Evolutionary conservation across 768 basidiomycete species (phyloP), one percentile per base, ranked within the genome.

Genomic region (Lentinula guzmanii): DNA sequence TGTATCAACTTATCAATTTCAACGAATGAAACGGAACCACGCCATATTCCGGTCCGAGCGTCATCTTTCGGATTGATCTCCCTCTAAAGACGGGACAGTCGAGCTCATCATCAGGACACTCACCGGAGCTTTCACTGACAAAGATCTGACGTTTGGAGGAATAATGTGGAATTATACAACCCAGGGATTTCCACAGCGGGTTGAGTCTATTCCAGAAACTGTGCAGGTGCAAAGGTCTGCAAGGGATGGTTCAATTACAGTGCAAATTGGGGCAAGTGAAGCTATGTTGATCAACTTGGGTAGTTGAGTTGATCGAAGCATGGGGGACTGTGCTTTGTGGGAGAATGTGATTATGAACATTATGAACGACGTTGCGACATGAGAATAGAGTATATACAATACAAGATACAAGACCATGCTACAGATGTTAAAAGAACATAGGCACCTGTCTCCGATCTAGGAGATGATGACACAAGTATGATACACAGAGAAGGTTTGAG

Each of bases 131-230:
- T 58, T 42, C 1, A 43, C 56, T 7, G 56, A 58, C 16, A 58
- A 10, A 13, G 56, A 46, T 3, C 16, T 58, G 42, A 58, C 56
- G 16, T 58, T 58, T 33, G 56, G 56, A 31, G 56, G 56, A 13
- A 21, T 58, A 4, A 58, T 58, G 56, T 58, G 56, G 56, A 58
- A 58, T 58, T 58, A 15, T 46, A 58, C 56, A 15, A 58, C 56
- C 2, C 42, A 34, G 16, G 56, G 56, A 16, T 16, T 58, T n/a
- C 56, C 56, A 10, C 28, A 45, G 56, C 24, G 24, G 21, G 45
- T 58, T 7, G 10, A 43, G 41, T 10, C 15, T 15, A 42, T 58
- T 5, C 56, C 56, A 15, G 56, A 42, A 16, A 48, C 18, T 43
- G 42, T 33, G 13, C 1, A 7, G 10, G 56, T 58, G 31, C n/a